Percentiles rank a stretch among this genome's conserved stretches.
Conservation (phyloP, 192 early-diverging fungal species). For the Coemansia sp. region DNA sequence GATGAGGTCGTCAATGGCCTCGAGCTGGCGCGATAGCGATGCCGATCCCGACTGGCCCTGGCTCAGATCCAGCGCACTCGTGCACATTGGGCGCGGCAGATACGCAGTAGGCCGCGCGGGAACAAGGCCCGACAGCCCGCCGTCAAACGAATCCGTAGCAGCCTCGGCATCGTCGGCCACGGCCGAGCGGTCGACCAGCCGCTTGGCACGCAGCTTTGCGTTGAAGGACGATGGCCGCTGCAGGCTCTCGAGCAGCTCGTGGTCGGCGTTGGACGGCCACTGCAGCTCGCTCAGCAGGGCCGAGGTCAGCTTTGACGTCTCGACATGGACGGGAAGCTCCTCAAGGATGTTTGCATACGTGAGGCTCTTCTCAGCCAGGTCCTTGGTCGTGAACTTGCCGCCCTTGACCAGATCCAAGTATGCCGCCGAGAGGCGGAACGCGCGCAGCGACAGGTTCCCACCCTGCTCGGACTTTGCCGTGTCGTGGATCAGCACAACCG, state of each 20-base stretch:
- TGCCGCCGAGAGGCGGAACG: constrained; percentile 76
- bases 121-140: constrained; percentile 41
- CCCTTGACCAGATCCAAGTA: constrained; percentile 82
- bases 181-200: constrained; percentile 56
- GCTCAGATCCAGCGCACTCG: constrained; percentile 72
- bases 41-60: constrained; percentile 17
- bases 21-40: constrained; percentile 49
- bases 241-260: constrained; percentile 69
- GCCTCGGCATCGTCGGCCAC: constrained; percentile 52
- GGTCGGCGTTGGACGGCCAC: constrained; percentile 31
- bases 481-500: constrained; percentile 91
- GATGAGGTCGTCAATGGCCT: constrained; percentile 81
- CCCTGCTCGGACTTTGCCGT: constrained; percentile 74
- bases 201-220: constrained; percentile 52
- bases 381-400: constrained; percentile 81
- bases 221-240: constrained; percentile 51
- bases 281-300: constrained; percentile 72
- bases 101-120: constrained; percentile 29
- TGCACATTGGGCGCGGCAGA: constrained; percentile 53
- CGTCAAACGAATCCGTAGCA: constrained; percentile 17
- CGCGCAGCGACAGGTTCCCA: constrained; percentile 81
- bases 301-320: constrained; percentile 72
- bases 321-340: constrained; percentile 81
- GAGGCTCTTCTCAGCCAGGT: constrained; percentile 66
- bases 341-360: constrained; percentile 85